These are phyloP conservation scores for Boletellus sp. DNA, from an alignment of 768 basidiomycete species.

Conservation along the genomic window DNA sequence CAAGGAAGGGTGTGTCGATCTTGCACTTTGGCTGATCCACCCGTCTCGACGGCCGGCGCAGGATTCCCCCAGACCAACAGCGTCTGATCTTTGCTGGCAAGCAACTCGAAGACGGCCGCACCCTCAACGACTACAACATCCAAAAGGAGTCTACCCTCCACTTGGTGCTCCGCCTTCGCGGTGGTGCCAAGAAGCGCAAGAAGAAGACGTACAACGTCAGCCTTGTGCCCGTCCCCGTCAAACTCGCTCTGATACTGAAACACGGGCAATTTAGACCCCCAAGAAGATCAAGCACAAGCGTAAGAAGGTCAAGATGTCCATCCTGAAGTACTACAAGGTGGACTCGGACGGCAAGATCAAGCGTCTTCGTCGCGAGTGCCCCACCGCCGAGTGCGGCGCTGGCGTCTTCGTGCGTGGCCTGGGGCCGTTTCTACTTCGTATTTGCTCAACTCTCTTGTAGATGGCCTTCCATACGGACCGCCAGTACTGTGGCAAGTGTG, in stretches of 20 bases:
- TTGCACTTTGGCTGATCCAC: not conserved
- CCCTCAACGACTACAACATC: slow-evolving; percentile 93
- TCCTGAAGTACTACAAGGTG: slow-evolving; percentile 99
- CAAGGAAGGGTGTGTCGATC: slow-evolving; percentile 77
- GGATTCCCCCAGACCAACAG: slow-evolving; percentile 92
- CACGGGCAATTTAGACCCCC: slow-evolving; percentile 59
- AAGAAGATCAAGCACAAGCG: slow-evolving; percentile 99
- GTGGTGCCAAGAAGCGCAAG: slow-evolving; percentile 99
- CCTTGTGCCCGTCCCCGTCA: slow-evolving; percentile 7
- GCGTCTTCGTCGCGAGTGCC: slow-evolving; percentile 97
- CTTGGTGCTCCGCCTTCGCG: slow-evolving; percentile 94
- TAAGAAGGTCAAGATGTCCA: slow-evolving; percentile 99
- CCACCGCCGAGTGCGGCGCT: slow-evolving; percentile 76
- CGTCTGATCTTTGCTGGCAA: slow-evolving; percentile 99
- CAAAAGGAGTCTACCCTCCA: slow-evolving; percentile 99
- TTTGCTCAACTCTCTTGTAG: slow-evolving; percentile 36
- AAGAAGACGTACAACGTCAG: slow-evolving; percentile 98
- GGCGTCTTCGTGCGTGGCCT: slow-evolving; percentile 71
- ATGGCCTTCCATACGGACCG: slow-evolving; percentile 99
- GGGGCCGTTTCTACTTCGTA: not conserved
- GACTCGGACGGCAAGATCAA: slow-evolving; percentile 99
- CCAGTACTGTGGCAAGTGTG: slow-evolving; percentile 97
- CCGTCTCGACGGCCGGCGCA: slow-evolving; percentile 27
- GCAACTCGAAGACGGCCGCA: slow-evolving; percentile 98
- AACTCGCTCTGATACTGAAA: slow-evolving; percentile 2